phyloP scores from a whole-genome alignment of 176 grass and related monocot species.

The Cocos nucifera region DNA sequence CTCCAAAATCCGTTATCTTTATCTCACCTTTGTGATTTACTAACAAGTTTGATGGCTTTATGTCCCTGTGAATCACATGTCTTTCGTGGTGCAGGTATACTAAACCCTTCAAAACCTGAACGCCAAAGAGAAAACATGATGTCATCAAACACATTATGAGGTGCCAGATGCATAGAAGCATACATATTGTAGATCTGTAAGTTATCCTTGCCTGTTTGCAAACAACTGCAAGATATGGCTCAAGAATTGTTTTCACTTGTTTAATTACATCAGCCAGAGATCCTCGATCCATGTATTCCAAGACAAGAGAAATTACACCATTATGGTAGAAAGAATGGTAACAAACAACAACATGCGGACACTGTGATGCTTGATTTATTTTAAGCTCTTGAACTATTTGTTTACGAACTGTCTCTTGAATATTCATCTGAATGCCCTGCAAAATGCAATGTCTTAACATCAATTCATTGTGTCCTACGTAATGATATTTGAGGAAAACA shows the following conservation, averaged over 20 bases:
- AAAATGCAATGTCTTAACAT: slow-evolving; percentile 8
- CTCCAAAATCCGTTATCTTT: slow-evolving; percentile 92
- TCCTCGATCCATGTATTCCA: slow-evolving; percentile 97
- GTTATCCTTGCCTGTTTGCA: slow-evolving; percentile 65
- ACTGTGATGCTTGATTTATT: slow-evolving; percentile 89
- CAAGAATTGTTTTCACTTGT: slow-evolving; percentile 92
- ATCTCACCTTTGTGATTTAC: slow-evolving; percentile 91
- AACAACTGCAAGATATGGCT: slow-evolving; percentile 87
- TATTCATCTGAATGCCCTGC: slow-evolving; percentile 95
- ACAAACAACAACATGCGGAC: slow-evolving; percentile 68
- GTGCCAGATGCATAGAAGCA: no score
- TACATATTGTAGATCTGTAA: no score
- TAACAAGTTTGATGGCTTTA: slow-evolving; percentile 93
- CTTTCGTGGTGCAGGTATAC: slow-evolving; percentile 92
- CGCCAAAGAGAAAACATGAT: not conserved
- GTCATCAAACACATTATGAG: no score
- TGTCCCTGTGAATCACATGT: slow-evolving; percentile 94
- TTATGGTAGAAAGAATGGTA: slow-evolving; percentile 98
- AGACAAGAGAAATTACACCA: slow-evolving; percentile 92
- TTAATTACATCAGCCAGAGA: slow-evolving; percentile 90
- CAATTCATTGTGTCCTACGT: not conserved
- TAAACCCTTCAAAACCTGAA: slow-evolving; percentile 86
- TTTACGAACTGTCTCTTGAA: slow-evolving; percentile 85
- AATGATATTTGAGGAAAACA: no score
- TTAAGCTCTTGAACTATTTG: slow-evolving; percentile 99